A percentile compares a stretch with the other conserved stretches of the same genome.
Evolutionary conservation across 345 rosid species (phyloP).

Genomic region (Arabis alpina): DNA sequence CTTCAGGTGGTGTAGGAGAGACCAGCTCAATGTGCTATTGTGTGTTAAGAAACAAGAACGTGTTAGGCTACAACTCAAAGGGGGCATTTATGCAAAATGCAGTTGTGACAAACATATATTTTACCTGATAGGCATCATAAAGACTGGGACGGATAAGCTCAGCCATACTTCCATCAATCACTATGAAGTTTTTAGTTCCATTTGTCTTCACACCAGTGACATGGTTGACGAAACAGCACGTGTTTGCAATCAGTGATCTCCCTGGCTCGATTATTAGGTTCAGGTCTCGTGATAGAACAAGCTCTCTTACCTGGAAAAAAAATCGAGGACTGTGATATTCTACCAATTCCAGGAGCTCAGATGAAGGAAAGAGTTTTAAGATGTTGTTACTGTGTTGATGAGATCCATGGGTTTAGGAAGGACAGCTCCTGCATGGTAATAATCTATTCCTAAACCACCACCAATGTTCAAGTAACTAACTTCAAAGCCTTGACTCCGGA

Average conservation of each 20-base stretch:
- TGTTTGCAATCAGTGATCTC: conserved; percentile 94
- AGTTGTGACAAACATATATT: conserved; percentile 15
- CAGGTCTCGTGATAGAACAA: conserved; percentile 77
- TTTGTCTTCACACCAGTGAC: conserved; percentile 96
- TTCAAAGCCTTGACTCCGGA: conserved; percentile 90
- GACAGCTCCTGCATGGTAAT: conserved; percentile 78
- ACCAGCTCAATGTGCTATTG: conserved; percentile 93
- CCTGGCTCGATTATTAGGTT: conserved; percentile 95
- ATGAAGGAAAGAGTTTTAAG: conserved; percentile 22
- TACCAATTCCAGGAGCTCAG: not conserved
- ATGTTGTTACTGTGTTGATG: conserved; percentile 74
- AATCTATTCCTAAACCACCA: conserved; percentile 98
- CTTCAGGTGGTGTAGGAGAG: conserved; percentile 68
- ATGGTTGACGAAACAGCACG: conserved; percentile 89
- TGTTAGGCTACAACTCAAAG: conserved; percentile 20
- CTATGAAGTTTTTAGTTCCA: conserved; percentile 90
- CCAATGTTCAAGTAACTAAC: conserved; percentile 89
- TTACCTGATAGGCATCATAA: conserved; percentile 94
- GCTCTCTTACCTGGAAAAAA: conserved; percentile 70
- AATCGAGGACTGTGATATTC: conserved; percentile 9
- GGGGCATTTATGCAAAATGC: conserved; percentile 13
- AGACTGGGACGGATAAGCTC: conserved; percentile 99
- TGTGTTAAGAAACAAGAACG: conserved; percentile 31
- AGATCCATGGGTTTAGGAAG: conserved; percentile 96
- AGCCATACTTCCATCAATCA: conserved; percentile 98